These are phyloP conservation scores for Tilletiopsis washingtonensis DNA, from an alignment of 1,284 basidiomycete species.

Conservation along the genomic window DNA sequence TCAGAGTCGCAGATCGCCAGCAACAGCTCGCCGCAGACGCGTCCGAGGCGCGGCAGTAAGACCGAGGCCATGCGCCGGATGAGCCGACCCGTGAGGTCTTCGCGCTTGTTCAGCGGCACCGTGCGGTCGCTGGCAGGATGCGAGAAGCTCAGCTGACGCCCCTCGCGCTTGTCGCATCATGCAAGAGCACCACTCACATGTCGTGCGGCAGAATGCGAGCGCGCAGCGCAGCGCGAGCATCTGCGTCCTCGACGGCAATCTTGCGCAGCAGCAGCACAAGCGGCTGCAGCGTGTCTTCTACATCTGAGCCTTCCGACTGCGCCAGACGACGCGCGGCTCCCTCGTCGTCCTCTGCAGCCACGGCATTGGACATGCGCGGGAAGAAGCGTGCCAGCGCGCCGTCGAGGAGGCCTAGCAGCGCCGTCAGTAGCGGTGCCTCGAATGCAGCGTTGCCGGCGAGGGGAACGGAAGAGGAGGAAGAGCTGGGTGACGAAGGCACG, in stretches of 20 bases:
- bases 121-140: slow-evolving; percentile 27
- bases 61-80: slow-evolving; percentile 30
- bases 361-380: too few relatives aligned
- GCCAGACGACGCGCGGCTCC: too few relatives aligned
- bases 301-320: slow-evolving; percentile 25
- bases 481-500: not conserved
- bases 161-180: too few relatives aligned
- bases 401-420: not conserved
- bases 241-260: slow-evolving; percentile 17
- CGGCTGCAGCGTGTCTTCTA: slow-evolving; percentile 28
- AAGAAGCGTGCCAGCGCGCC: not conserved
- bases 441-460: too few relatives aligned
- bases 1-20: slow-evolving; percentile 24
- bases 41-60: slow-evolving; percentile 18
- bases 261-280: slow-evolving; percentile 28
- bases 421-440: too few relatives aligned
- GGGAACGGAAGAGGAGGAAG: not conserved
- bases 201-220: slow-evolving; percentile 18
- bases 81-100: slow-evolving; percentile 23
- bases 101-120: slow-evolving; percentile 18
- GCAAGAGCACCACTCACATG: slow-evolving; percentile 4
- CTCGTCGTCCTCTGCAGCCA: too few relatives aligned
- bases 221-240: slow-evolving; percentile 6
- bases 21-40: slow-evolving; percentile 28
- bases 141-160: too few relatives aligned